Evolutionary conservation across 768 basidiomycete genomes (phyloP), one percentile per base, ranked within the genome.

Genomic region (Sarcomyxa edulis): DNA sequence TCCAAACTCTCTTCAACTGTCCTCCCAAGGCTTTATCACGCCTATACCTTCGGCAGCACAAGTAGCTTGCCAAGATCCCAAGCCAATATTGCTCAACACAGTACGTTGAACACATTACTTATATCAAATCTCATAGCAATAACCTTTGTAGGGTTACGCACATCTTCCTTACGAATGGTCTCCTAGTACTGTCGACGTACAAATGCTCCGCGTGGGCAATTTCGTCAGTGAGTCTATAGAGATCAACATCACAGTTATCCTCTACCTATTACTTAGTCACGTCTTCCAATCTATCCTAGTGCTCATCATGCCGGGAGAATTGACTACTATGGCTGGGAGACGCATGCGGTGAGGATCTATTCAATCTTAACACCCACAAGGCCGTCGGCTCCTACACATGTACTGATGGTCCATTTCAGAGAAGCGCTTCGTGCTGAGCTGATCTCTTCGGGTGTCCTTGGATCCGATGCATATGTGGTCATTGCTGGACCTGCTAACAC

Each of bases 401-500:
- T 44, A 56, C 61, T n/a, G n/a, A n/a, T 21, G 57, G 56, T 1
- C 51, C 54, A 8, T 56, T 49, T 41, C 52, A 86, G 84, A 26
- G 76, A 87, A 43, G 79, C 84, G 1, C 46, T 89, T 35, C 79
- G 84, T 34, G 66, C 74, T 16, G 60, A 68, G 51, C 66, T 89
- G 34, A 80, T 87, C 43, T 69, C 79, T 0, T 63, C 72, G 34
- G 77, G 75, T 3, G 64, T 86, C 42, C 56, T 88, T 42, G 81
- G 76, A 27, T 56, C 74, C 32, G 71, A 82, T 47, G 84, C 82
- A 3, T 82, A 84, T 46, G 82, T 89, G 43, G 84, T 87, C 37
- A 61, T 87, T 39, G 80, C 82, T 10, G 87, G 84, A 10, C 87
- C 87, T n/a, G 84, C 84, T 5, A 89, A 88, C 47, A 81, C 83